phyloP scores from a whole-genome alignment of 2,329 filamentous ascomycete genomes.

The Hypoxylon sp. region DNA sequence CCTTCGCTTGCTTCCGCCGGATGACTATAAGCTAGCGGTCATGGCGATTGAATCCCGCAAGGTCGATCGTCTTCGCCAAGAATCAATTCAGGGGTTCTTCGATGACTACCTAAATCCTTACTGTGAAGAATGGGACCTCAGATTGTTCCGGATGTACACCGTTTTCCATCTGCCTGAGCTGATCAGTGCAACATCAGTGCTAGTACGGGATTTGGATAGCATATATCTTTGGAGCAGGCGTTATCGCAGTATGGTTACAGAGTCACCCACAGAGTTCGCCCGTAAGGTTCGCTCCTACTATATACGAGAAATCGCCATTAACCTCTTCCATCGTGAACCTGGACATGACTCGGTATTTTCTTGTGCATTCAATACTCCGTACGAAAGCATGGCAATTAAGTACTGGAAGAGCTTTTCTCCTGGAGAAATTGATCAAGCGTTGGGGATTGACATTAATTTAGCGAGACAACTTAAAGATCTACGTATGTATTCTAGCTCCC shows the following conservation, averaged over 20 bases:
- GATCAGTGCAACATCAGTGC: background rate
- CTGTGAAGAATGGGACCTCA: constrained; percentile 6
- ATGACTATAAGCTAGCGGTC: constrained; percentile 20
- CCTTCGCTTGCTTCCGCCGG: background rate
- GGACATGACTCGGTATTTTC: background rate
- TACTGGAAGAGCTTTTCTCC: constrained; percentile 8
- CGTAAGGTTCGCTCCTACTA: constrained; percentile 1
- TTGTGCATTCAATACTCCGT: background rate
- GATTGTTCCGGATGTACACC: constrained; percentile 8
- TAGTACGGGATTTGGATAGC: background rate
- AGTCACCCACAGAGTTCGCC: background rate
- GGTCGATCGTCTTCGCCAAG: constrained; percentile 1
- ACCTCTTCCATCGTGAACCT: constrained; percentile 15
- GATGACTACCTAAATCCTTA: constrained; percentile 5
- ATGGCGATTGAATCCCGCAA: constrained; percentile 20
- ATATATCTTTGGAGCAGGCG: too few relatives aligned
- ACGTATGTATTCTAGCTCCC: background rate
- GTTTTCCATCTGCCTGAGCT: constrained; percentile 9
- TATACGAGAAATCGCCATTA: constrained; percentile 2
- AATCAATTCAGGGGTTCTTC: constrained; percentile 3
- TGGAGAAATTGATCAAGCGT: constrained; percentile 1
- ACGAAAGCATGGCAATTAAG: background rate
- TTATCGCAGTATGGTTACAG: background rate
- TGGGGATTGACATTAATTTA: too few relatives aligned
- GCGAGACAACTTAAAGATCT: too few relatives aligned